Base-by-base conservation (phyloP, 192 early-diverging fungal genomes). In the Piromyces finnis region DNA sequence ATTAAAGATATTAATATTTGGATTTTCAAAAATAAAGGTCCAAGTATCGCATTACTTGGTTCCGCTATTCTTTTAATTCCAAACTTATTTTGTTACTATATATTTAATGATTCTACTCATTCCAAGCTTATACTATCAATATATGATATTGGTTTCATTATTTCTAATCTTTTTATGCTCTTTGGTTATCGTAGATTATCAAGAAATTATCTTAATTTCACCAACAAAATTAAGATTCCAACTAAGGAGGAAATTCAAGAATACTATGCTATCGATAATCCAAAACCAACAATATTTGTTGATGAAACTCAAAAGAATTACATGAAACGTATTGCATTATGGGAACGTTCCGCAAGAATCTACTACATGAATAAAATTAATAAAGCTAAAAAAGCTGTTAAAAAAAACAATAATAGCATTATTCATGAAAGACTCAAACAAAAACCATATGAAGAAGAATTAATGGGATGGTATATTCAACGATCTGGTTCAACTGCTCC, bases 381-480 rank as follows among this genome's bases (percentile, higher is more conserved):
- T n/a, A 26, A n/a, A 6, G 26, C 51, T 17, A 17, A 1, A 78
- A 39, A 26, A 79, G 79, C 13, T 78, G 30, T 80, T 1, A 36
- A 29, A 68, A 16, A 17, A 26, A 18, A 51, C 30, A 85, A 82
- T 29, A 3, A 16, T 22, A 16, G 26, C 29, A n/a, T 81, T 16
- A 30, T 87, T 36, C 80, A 79, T 32, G 35, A 84, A 77, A 82
- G 86, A 27, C 15, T 87, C 17, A 59, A 29, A 14, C 84, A 83
- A 12, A 80, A 82, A 81, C 59, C 27, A 18, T 85, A 81, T 83
- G 86, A 87, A 79, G 77, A 83, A 30, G 29, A 79, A 79, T 80
- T 87, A 77, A 87, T 87, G 86, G 32, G 77, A 12, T 87, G 86
- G 86, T 87, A 88, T 80, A 29, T 84, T 29, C 80, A 77, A 28